Evolutionary conservation across 306 rosid species (phyloP), one percentile per base, ranked within the genome.

Genomic region (Comarum palustre): DNA sequence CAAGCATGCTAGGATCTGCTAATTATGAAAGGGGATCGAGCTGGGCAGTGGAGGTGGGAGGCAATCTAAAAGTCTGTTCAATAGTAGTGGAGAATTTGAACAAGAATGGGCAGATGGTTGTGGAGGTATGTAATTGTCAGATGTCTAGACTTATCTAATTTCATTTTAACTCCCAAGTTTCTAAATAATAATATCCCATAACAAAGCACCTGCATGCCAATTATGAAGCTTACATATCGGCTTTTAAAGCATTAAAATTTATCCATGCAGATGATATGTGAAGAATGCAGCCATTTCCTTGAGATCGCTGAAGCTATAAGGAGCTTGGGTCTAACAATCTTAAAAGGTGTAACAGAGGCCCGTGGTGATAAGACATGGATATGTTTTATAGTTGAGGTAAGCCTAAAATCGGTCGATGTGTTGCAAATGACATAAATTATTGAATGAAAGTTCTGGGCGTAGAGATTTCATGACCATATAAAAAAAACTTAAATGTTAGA

Each of bases 1-100:
- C 84, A 54, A 89, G 89, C 72, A 79, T 66, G 82, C 72, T 64
- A 36, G 95, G 87, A 81, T 73, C 92, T 75, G 75, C 90, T 12
- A 72, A 73, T 66, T 84, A 81, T 75, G 88, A 90, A 57, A 94
- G 82, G 63, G 96, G 96, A 74, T 88, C 98, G n/a, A 92, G 95
- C 87, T 92, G 96, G 96, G 96, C 95, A 36, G 90, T 92, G 90
- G 98, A 92, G 79, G 98, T 92, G 71, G 98, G 95, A 39, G 98
- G 96, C 75, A 88, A 86, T 86, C 80, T 92, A 59, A 92, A 92
- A 88, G 92, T 92, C 80, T 84, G 85, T 77, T 90, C 98, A 6
- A 87, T 92, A 75, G 71, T 90, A 58, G 96, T 90, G 59, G 98
- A 92, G 81, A 92, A 85, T 80, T 87, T 91, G 58, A 82, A 86